Base-by-base conservation (phyloP, 257 asterid species). In the Nicotiana noctiflora region DNA sequence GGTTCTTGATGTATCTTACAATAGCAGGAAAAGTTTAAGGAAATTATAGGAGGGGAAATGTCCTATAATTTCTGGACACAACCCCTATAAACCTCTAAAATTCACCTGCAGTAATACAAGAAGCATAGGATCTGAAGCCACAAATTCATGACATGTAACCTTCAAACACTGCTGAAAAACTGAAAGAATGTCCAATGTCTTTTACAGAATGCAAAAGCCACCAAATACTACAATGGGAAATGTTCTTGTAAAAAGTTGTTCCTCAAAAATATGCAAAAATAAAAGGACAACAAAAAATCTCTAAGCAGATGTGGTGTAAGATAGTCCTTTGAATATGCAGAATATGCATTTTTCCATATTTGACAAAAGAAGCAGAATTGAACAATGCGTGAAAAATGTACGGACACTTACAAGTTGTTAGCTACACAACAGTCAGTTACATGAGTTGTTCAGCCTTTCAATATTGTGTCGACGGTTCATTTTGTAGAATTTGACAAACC, bases 401-500 rank as follows among this genome's bases (percentile, higher is more conserved):
- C 15, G 15, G 1, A 19, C 29, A 59, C 29, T 19, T 59, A 59
- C 64, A 19, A 59, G 29, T 59, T 21, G 29, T 59, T 59, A 59
- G 64, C 29, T 7, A 56, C 11, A 56, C 53, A 56, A n/a, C 27
- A 2, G 25, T n/a, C 27, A 56, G n/a, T 53, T 9, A n/a, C 27
- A 1, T 18, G 62, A 56, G 25, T 56, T 56, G n/a, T 56, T 56
- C 61, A 18, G 25, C 27, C 62, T n/a, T 34, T 56, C 62, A n/a
- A 6, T 15, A 12, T 8, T 56, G 27, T 2, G 63, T n/a, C 27
- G 19, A 7, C 3, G 4, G 13, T 57, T 57, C 63, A 7, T 57
- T 57, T 57, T n/a, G 63, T 57, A 57, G 8, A n/a, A 53, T n/a
- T 57, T 5, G 63, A 57, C 11, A 57, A n/a, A 90, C 90, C 21